Conservation (phyloP, 257 asterid genomes). For the Solanum bulbocastanum region DNA sequence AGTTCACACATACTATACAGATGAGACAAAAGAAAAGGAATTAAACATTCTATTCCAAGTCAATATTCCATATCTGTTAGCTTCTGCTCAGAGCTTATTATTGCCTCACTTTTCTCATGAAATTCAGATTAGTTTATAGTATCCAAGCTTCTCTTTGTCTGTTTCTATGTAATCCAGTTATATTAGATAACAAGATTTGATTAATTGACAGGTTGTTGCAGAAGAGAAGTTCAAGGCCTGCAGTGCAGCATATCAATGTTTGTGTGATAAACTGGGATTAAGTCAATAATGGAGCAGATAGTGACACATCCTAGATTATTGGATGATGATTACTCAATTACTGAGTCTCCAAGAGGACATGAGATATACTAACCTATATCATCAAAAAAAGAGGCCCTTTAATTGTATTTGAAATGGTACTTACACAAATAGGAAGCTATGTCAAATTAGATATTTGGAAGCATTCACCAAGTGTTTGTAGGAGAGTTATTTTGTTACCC, state of each 20-base stretch:
- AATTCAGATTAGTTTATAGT: not conserved
- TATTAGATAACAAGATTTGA: not conserved
- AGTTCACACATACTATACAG: not conserved
- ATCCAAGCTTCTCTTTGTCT: not conserved
- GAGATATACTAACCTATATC: not conserved
- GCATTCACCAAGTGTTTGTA: not conserved
- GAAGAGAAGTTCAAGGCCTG: slow-evolving; percentile 94
- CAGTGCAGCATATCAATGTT: slow-evolving; percentile 82
- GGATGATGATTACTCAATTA: not conserved
- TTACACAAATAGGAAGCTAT: not conserved
- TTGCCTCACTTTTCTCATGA: not conserved
- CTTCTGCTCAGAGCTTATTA: not conserved
- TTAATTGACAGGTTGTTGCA: slow-evolving; percentile 46
- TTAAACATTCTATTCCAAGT: not conserved
- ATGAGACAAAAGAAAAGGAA: not conserved
- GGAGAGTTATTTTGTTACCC: not conserved
- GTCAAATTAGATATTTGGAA: not conserved
- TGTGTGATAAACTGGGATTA: slow-evolving; percentile 51
- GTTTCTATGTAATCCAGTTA: not conserved
- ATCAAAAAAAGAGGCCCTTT: not conserved
- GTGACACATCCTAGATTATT: not conserved
- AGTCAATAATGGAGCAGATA: slow-evolving; percentile 4
- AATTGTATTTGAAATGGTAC: not conserved
- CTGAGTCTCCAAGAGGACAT: not conserved
- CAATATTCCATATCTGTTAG: not conserved